Percentiles rank a stretch among this genome's conserved stretches.
Conservation (phyloP, 1,284 basidiomycete genomes). For the Heliocybe sulcata region DNA sequence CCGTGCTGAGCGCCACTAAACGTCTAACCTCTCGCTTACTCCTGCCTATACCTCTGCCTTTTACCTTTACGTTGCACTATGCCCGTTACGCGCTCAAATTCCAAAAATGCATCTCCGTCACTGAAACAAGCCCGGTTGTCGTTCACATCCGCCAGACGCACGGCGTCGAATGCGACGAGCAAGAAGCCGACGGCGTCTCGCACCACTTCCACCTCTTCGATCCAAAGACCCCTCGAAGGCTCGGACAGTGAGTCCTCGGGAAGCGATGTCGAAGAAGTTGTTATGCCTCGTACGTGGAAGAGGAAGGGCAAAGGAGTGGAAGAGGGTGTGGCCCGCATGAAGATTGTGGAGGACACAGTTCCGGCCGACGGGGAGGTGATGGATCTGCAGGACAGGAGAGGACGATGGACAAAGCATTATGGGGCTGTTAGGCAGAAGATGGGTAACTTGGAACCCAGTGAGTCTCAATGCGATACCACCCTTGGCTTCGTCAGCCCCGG, state of each 20-base stretch:
- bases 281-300: neutral
- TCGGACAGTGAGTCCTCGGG: neutral
- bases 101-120: neutral
- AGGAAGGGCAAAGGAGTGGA: neutral
- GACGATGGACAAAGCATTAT: constrained; percentile 42
- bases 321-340: neutral
- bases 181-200: neutral
- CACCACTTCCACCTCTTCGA: neutral
- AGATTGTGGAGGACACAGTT: neutral
- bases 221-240: neutral
- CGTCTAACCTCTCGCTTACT: too few species aligned
- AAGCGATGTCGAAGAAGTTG: neutral
- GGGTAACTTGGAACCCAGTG: constrained; percentile 54
- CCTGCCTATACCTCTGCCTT: neutral
- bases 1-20: too few species aligned
- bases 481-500: neutral
- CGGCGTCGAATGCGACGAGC: neutral
- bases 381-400: constrained; percentile 36
- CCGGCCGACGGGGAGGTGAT: constrained; percentile 19
- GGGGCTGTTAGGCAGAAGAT: constrained; percentile 42
- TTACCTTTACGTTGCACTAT: too few species aligned
- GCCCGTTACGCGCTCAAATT: neutral
- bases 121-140: neutral
- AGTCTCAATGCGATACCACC: constrained; percentile 20
- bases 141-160: neutral